Evolutionary conservation across 495 filamentous ascomycete genomes (phyloP), one percentile per base, ranked within the genome.

Genomic region (Penicillium robsamsonii): DNA sequence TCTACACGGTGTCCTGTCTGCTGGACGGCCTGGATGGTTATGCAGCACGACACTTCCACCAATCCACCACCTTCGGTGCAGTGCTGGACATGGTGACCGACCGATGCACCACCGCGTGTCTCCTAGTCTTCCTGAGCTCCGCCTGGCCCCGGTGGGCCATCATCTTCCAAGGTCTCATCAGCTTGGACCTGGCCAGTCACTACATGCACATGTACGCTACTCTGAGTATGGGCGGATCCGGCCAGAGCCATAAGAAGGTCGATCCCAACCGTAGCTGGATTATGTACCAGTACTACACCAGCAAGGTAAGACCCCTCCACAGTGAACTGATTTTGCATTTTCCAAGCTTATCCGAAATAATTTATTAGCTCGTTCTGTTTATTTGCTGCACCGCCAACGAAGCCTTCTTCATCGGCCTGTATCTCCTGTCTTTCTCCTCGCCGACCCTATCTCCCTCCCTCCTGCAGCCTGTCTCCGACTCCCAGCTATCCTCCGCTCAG

Each of bases 151-250:
- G 91, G 29, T 98, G 91, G 89, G 82, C 88, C 45, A 87, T 97
- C 58, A 53, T 97, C 47, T 97, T 97, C 83, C 95, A 97, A 76
- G 81, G 86, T 29, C 78, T 98, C 65, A 98, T 97, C 65, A 85
- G 85, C 50, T 69, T 97, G 66, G 94, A 98, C 71, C 74, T 98
- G 61, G 90, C 95, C 33, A 94, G 89, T 73, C 94, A 98, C 71
- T 98, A 97, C 73, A 89, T 97, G 79, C 95, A 98, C 75, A 97
- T 98, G 91, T 97, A 91, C 70, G 92, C 91, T 11, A 96, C 91
- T 15, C 63, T 79, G 55, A 82, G 83, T 62, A 91, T 95, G 89
- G 90, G 86, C 33, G 90, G 88, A 18, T 70, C 74, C 15, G 82
- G 81, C 41, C 81, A 85, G 69, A 94, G 90, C 68, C 94, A 98